Evolutionary conservation across 306 rosid species (phyloP), one percentile per base, ranked within the genome.

Genomic region (Vicia faba): DNA sequence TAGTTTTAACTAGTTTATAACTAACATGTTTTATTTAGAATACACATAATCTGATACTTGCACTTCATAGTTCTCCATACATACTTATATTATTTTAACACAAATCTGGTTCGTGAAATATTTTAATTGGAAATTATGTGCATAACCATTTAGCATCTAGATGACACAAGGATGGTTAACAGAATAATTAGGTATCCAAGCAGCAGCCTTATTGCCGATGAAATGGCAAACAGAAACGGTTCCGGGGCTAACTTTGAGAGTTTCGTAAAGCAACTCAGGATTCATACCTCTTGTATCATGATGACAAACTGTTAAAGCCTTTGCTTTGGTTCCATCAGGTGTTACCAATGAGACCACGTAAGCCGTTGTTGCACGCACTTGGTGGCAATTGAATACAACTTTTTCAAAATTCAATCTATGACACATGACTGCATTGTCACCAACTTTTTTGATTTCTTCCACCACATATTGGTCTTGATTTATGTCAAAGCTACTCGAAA

Each of bases 251-350:
- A 49, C 61, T 35, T 20, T 66, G 33, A 66, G 71, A 66, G n/a
- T 38, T 35, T 50, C 23, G 5, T 66, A 35, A 35, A 66, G 36
- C 10, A 50, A 44, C 1, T 3, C 7, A 2, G 71, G 20, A 16
- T 66, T 44, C 71, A 66, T 66, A 18, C 71, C 71, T 50, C 71
- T 66, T 19, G 71, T 50, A 11, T 66, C 71, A 18, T 50, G 71
- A 35, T 66, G 71, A 35, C 49, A 66, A 66, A 66, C 23, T 1
- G 71, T 66, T 19, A 50, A 16, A 12, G 71, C 61, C 48, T 4
- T 33, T 7, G 38, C 38, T 7, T 33, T 33, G 38, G 2, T 33
- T 33, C 38, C 38, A 33, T 33, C 38, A 12, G 25, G 15, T 5
- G 49, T 61, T 5, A 19, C 38, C 36, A 66, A 50, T 12, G 71